These are phyloP conservation scores for Fremontodendron californicum DNA, from an alignment of 345 rosid species.

Conservation along the genomic window DNA sequence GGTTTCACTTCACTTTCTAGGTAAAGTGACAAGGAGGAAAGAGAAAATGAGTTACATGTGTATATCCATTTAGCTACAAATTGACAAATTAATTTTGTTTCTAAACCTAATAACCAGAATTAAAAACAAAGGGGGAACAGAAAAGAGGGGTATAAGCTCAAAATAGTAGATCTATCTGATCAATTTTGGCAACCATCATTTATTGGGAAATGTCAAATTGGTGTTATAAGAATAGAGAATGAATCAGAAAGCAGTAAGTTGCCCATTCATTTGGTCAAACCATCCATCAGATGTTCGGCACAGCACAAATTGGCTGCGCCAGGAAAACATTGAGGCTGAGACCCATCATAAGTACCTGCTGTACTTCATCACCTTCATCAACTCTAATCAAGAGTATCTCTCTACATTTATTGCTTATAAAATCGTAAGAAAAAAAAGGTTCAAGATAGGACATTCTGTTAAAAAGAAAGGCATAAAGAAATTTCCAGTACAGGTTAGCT, in stretches of 20 bases:
- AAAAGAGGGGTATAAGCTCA: neutral
- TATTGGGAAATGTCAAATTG: neutral
- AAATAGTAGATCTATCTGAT: neutral
- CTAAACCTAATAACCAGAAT: neutral
- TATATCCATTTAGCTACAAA: neutral
- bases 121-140: neutral
- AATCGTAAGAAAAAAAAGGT: neutral
- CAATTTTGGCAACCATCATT: neutral
- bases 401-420: neutral
- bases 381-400: slow-evolving; percentile 24
- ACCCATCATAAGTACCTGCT: slow-evolving; percentile 51
- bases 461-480: neutral
- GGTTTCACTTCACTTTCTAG: neutral
- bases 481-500: neutral
- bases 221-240: slow-evolving; percentile 26
- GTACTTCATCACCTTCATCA: slow-evolving; percentile 33
- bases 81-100: neutral
- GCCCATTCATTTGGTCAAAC: slow-evolving; percentile 23
- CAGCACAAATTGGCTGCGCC: slow-evolving; percentile 35
- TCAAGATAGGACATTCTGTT: neutral
- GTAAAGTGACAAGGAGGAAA: neutral
- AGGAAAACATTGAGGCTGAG: slow-evolving; percentile 33
- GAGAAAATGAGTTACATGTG: neutral
- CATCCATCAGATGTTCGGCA: slow-evolving; percentile 29
- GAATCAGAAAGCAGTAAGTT: too few species aligned